phyloP scores from a whole-genome alignment of 2,329 filamentous ascomycete species.

The Xylaria sp. region DNA sequence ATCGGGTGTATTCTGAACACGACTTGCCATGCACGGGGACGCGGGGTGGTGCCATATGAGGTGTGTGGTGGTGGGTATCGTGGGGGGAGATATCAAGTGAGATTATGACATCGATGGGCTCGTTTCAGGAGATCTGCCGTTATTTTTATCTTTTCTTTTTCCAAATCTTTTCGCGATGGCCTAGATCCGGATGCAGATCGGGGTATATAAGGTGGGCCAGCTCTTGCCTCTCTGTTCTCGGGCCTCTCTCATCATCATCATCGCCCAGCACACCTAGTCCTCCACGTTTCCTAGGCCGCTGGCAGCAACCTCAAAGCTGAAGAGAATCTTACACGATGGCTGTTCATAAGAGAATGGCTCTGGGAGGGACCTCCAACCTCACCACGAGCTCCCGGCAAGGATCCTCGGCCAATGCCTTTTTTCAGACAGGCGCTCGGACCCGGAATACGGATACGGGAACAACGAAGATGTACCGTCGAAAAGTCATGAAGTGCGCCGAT shows the following conservation, averaged over 20 bases:
- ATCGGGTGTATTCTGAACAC: constrained; percentile 15
- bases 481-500: constrained; percentile 93
- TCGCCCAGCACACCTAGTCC: constrained; percentile 26
- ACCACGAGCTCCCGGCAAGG: background rate
- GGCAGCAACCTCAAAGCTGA: constrained; percentile 10
- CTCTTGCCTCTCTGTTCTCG: constrained; percentile 3
- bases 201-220: constrained; percentile 31
- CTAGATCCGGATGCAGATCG: constrained; percentile 19
- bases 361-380: constrained; percentile 6
- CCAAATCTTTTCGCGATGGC: constrained; percentile 13
- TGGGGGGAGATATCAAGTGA: constrained; percentile 31
- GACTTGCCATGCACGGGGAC: constrained; percentile 26
- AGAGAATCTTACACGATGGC: constrained; percentile 16
- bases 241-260: constrained; percentile 22
- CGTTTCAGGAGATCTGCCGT: constrained; percentile 17
- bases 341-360: constrained; percentile 6
- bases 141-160: background rate
- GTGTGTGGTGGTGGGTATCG: constrained; percentile 34
- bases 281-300: constrained; percentile 19
- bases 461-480: constrained; percentile 92
- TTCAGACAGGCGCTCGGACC: constrained; percentile 86
- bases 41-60: constrained; percentile 29
- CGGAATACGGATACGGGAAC: constrained; percentile 76
- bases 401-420: constrained; percentile 81
- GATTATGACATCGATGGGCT: constrained; percentile 27